Conservation (phyloP, 345 rosid species). For the Salix viminalis region DNA sequence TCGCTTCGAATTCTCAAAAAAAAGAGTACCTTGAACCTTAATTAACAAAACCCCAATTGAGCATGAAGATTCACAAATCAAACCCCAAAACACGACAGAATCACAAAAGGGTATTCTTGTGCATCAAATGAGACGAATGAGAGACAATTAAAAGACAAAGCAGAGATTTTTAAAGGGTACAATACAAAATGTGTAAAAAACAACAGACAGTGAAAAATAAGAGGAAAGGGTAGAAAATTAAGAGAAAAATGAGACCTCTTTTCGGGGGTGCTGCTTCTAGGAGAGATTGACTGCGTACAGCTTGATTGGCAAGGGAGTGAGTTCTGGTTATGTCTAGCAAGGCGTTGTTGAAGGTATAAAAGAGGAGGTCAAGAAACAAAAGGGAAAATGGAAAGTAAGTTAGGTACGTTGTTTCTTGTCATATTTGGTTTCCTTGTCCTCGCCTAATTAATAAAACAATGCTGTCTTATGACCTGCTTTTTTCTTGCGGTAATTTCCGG, state of each 20-base stretch:
- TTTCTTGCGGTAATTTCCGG: no score
- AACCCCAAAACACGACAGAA: neutral
- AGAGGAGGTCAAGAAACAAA: neutral
- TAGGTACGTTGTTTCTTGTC: no score
- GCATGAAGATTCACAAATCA: neutral
- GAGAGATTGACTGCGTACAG: neutral
- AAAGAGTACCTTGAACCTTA: neutral
- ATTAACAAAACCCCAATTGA: neutral
- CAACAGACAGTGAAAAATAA: neutral
- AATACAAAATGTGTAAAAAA: neutral
- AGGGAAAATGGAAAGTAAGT: no score
- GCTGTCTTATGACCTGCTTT: neutral
- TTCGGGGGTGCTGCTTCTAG: neutral
- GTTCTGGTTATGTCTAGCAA: neutral
- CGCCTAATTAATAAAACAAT: neutral
- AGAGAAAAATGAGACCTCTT: neutral
- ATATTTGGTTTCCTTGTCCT: neutral
- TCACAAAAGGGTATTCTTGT: no score
- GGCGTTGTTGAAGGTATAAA: no score
- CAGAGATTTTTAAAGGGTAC: neutral
- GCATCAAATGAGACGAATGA: neutral
- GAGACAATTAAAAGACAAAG: neutral
- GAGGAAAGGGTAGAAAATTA: neutral
- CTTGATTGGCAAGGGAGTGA: neutral
- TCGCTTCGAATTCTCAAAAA: neutral